Conservation (phyloP, 305 asterid genomes). For the Petunia hybrid region DNA sequence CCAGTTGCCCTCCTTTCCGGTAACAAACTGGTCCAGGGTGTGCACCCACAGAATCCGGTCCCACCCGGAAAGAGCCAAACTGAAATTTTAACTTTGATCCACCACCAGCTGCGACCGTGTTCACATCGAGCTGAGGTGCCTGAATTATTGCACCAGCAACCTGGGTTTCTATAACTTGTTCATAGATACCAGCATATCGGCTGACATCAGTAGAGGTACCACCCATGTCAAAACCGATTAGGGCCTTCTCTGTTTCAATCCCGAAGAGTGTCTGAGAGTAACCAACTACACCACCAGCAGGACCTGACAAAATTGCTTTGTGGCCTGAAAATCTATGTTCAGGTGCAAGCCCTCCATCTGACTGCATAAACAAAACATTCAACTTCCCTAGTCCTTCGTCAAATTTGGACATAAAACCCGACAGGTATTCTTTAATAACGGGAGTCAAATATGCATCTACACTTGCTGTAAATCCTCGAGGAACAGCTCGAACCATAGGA, state of each 20-base stretch:
- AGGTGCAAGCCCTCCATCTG: constrained; percentile 99
- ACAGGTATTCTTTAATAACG: constrained; percentile 84
- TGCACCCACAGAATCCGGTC: constrained; percentile 98
- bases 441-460: constrained; percentile 98
- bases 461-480: constrained; percentile 97
- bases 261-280: constrained; percentile 91
- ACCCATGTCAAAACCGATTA: constrained; percentile 99
- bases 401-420: constrained; percentile 94
- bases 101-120: constrained; percentile 98
- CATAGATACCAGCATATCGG: constrained; percentile 92
- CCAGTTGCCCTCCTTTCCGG: constrained; percentile 89
- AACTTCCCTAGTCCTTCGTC: constrained; percentile 71
- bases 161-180: constrained; percentile 94
- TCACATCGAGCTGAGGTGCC: constrained; percentile 98
- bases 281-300: constrained; percentile 99
- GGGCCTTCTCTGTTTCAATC: constrained; percentile 87
- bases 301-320: constrained; percentile 97
- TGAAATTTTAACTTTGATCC: constrained; percentile 95
- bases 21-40: constrained; percentile 99
- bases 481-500: constrained; percentile 98
- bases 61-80: constrained; percentile 93
- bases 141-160: constrained; percentile 92
- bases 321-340: constrained; percentile 96
- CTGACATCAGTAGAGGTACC: constrained; percentile 99
- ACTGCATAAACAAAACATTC: constrained; percentile 95